Percentiles rank a stretch among this genome's conserved stretches.
These are phyloP conservation scores for Pichia insulana DNA, from an alignment of 805 yeast genomes.

Conservation along the genomic window DNA sequence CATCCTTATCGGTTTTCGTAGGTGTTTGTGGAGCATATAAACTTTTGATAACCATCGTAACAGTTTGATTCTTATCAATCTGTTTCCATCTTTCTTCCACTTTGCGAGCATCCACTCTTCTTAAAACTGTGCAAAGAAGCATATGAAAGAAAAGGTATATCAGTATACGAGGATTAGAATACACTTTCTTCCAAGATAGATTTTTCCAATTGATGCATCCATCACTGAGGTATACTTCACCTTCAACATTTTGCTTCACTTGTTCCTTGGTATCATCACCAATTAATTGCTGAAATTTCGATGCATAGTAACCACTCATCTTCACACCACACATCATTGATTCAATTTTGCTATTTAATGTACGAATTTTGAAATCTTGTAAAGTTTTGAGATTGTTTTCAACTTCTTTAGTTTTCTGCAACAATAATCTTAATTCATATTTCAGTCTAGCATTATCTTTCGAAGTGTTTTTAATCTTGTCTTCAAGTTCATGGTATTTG, in stretches of 20 bases:
- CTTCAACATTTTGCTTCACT: not conserved
- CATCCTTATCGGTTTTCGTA: not conserved
- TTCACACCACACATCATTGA: not conserved
- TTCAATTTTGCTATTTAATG: constrained; percentile 16
- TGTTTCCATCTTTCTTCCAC: constrained; percentile 22
- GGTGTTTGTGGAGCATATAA: constrained; percentile 12
- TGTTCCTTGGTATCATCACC: not conserved
- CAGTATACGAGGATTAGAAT: constrained; percentile 17
- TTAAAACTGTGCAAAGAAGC: constrained; percentile 11
- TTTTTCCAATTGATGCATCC: constrained; percentile 8
- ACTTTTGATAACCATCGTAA: constrained; percentile 17
- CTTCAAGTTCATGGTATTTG: constrained; percentile 22
- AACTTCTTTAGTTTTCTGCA: constrained; percentile 56
- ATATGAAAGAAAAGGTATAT: constrained; percentile 17
- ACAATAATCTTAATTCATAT: constrained; percentile 55
- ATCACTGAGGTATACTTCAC: constrained; percentile 4
- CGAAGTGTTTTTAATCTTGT: constrained; percentile 41
- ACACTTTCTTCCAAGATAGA: constrained; percentile 8
- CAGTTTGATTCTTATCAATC: constrained; percentile 23
- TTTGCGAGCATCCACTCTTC: constrained; percentile 14
- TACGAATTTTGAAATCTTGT: constrained; percentile 29
- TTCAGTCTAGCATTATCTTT: constrained; percentile 51
- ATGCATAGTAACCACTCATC: not conserved
- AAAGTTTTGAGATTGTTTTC: constrained; percentile 42
- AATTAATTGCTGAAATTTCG: not conserved